These are phyloP conservation scores for Sporopachydermia quercuum DNA, from an alignment of 805 yeast species.

Conservation along the genomic window DNA sequence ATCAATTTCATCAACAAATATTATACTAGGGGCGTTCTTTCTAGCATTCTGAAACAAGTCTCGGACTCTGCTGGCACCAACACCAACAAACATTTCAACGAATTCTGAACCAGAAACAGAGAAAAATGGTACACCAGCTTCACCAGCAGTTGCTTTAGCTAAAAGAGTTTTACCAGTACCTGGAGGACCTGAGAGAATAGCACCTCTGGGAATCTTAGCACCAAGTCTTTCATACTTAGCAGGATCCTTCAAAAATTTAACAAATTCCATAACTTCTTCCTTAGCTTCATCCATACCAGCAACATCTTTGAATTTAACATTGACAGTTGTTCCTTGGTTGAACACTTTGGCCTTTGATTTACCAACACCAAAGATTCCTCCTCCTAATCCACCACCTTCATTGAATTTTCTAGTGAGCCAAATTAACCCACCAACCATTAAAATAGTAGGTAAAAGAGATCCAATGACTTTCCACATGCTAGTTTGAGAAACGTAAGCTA, in stretches of 20 bases:
- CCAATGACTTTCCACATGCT: not conserved
- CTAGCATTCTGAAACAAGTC: slow-evolving; percentile 88
- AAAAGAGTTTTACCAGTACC: slow-evolving; percentile 97
- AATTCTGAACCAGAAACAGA: slow-evolving; percentile 96
- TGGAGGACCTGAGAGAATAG: slow-evolving; percentile 94
- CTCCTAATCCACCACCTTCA: slow-evolving; percentile 56
- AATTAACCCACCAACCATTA: slow-evolving; percentile 78
- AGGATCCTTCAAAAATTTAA: slow-evolving; percentile 82
- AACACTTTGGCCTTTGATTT: slow-evolving; percentile 83
- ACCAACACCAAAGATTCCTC: slow-evolving; percentile 74
- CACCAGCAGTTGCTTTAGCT: slow-evolving; percentile 99
- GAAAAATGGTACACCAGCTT: slow-evolving; percentile 93
- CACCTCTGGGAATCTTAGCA: slow-evolving; percentile 97
- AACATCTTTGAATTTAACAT: slow-evolving; percentile 81
- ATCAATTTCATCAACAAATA: slow-evolving; percentile 97
- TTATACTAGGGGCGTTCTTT: slow-evolving; percentile 85
- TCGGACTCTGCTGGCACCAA: slow-evolving; percentile 96
- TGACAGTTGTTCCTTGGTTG: slow-evolving; percentile 83
- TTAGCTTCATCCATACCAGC: slow-evolving; percentile 98
- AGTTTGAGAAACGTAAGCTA: slow-evolving; percentile 48
- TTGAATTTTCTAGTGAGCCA: slow-evolving; percentile 59
- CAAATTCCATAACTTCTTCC: slow-evolving; percentile 96
- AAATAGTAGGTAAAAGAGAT: slow-evolving; percentile 54
- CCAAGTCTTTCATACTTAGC: slow-evolving; percentile 82
- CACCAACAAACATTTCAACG: slow-evolving; percentile 98